Conservation (phyloP, 371 early-diverging fungal genomes). For the Zychaea mexicana region DNA sequence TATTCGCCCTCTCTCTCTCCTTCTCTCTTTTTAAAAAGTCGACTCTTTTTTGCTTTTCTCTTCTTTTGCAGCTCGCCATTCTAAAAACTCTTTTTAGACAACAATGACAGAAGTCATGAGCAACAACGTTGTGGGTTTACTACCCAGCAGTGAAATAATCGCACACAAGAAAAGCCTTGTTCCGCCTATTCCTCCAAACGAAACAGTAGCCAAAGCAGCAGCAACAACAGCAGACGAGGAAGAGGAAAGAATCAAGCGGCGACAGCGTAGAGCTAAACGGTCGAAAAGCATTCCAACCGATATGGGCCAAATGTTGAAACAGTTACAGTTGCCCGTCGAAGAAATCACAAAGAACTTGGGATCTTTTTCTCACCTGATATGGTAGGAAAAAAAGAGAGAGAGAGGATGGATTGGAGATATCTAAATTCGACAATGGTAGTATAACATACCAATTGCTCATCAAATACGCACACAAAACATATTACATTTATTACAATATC, state of each 20-base stretch:
- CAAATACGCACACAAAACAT: no score
- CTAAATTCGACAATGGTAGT: no score
- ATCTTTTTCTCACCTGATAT: slow-evolving; percentile 7
- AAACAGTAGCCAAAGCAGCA: no score
- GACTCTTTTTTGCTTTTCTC: neutral
- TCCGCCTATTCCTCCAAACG: neutral
- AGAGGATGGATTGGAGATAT: neutral
- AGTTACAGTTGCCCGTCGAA: neutral
- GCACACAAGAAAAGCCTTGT: neutral
- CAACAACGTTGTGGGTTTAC: neutral
- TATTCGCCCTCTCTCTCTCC: neutral
- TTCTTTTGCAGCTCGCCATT: neutral
- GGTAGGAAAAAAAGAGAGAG: neutral
- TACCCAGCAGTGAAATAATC: neutral
- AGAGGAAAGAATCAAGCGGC: neutral
- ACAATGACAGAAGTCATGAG: neutral
- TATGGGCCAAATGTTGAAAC: neutral
- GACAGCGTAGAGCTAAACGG: slow-evolving; percentile 4
- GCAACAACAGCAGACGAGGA: neutral
- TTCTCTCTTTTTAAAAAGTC: neutral
- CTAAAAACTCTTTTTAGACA: no score
- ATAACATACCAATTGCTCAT: no score
- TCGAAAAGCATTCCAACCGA: slow-evolving; percentile 3
- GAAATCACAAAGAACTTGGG: neutral
- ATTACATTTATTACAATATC: no score